Evolutionary conservation across 129 eudicot species (phyloP).

Genomic region (Dittrichia graveolens): DNA sequence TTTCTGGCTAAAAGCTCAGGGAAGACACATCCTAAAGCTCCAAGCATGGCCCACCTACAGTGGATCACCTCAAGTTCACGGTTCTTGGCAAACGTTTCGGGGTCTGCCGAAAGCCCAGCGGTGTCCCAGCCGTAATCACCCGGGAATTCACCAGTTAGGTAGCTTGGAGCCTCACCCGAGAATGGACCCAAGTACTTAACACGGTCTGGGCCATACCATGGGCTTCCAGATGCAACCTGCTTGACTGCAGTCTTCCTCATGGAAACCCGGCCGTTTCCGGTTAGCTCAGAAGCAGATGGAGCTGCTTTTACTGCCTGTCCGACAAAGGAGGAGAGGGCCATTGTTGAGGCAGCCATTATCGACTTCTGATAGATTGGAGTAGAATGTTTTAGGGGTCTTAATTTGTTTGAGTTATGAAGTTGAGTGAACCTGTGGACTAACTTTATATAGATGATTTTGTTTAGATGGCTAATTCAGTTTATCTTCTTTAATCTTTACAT

Average conservation of each 20-base stretch:
- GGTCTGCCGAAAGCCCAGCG: slow-evolving; percentile 36
- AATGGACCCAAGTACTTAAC: slow-evolving; percentile 41
- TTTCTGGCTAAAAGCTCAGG: slow-evolving; percentile 33
- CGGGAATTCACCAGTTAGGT: slow-evolving; percentile 33
- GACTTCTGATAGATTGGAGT: neutral
- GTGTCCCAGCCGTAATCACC: slow-evolving; percentile 43
- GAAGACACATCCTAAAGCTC: slow-evolving; percentile 36
- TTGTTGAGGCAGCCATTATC: slow-evolving; percentile 27
- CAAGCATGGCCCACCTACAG: slow-evolving; percentile 40
- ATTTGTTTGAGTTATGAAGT: slow-evolving; percentile 9
- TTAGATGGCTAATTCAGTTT: neutral
- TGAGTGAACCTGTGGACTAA: neutral
- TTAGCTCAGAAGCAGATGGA: slow-evolving; percentile 8
- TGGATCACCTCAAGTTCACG: slow-evolving; percentile 33
- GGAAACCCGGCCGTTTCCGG: slow-evolving; percentile 20
- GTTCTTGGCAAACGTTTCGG: slow-evolving; percentile 36
- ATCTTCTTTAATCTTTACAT: slow-evolving; percentile 16
- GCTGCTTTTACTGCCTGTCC: slow-evolving; percentile 24
- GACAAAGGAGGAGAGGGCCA: slow-evolving; percentile 28
- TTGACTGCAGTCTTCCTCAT: slow-evolving; percentile 33
- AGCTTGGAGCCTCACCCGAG: slow-evolving; percentile 35
- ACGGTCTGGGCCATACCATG: slow-evolving; percentile 41
- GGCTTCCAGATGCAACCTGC: slow-evolving; percentile 37
- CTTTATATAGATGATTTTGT: slow-evolving; percentile 8
- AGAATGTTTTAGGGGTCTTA: neutral